Conservation (phyloP, 768 basidiomycete species). For the Krasilnikovozyma curviuscula region DNA sequence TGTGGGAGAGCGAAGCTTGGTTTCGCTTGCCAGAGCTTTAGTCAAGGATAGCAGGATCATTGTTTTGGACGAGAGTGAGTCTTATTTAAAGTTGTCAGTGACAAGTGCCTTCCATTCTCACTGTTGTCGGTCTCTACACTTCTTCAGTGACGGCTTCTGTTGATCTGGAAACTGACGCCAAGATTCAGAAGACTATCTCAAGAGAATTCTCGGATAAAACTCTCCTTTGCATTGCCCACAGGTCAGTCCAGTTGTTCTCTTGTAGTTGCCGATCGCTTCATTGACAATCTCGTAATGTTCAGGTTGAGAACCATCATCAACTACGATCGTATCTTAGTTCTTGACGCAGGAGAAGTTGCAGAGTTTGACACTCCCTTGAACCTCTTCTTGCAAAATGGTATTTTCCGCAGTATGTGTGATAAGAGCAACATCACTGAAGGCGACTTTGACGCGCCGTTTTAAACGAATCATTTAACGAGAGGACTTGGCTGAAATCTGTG, state of each 20-base stretch:
- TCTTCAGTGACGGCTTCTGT: conserved; percentile 17
- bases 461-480: no score
- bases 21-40: conserved; percentile 71
- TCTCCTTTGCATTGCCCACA: conserved; percentile 69
- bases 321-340: conserved; percentile 4
- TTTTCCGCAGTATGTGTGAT: conserved; percentile 74
- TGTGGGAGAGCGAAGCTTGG: conserved; percentile 49
- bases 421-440: conserved; percentile 54
- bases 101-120: background rate
- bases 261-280: no score
- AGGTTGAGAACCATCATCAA: conserved; percentile 2
- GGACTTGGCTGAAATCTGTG: no score
- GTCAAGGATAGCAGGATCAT: conserved; percentile 71
- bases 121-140: background rate
- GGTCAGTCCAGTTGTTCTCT: conserved; percentile 32
- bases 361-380: conserved; percentile 66
- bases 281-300: background rate
- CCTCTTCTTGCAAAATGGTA: conserved; percentile 43
- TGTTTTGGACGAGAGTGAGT: conserved; percentile 13
- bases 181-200: conserved; percentile 76
- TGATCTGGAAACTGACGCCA: conserved; percentile 28
- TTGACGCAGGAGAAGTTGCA: conserved; percentile 5
- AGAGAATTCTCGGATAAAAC: conserved; percentile 71
- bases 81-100: background rate
- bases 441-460: conserved; percentile 34